phyloP scores from a whole-genome alignment of 805 yeast genomes.

The Saccharomyces mikatae region DNA sequence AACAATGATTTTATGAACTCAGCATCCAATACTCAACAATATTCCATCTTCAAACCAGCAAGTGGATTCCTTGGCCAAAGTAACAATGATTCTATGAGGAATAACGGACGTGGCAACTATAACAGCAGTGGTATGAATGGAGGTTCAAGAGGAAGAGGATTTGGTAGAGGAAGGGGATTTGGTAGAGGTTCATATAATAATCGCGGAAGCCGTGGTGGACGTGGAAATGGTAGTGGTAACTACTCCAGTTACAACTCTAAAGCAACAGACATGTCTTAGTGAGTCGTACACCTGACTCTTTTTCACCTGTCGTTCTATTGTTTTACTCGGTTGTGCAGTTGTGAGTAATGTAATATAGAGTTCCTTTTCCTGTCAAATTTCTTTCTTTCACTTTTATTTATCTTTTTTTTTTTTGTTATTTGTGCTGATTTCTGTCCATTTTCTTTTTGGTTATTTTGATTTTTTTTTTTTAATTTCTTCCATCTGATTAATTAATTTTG shows the following conservation, averaged over 20 bases:
- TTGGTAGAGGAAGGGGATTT: background rate
- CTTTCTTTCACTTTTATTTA: background rate
- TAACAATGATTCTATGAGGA: conserved; percentile 6
- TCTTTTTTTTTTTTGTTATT: background rate
- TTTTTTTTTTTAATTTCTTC: background rate
- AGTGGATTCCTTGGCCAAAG: conserved; percentile 23
- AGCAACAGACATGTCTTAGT: background rate
- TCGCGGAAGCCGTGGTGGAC: conserved; percentile 7
- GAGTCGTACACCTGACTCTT: background rate
- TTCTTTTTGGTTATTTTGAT: background rate
- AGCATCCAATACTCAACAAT: conserved; percentile 9
- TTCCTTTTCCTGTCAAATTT: background rate
- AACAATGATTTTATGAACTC: background rate
- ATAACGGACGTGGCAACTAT: conserved; percentile 15
- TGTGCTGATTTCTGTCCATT: background rate
- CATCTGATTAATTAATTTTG: background rate
- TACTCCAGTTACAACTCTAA: background rate
- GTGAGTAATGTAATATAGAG: background rate
- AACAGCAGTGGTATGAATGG: conserved; percentile 1
- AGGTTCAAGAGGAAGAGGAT: background rate
- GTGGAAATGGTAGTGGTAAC: conserved; percentile 3
- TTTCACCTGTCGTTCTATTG: background rate
- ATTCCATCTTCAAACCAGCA: conserved; percentile 28
- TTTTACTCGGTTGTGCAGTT: background rate
- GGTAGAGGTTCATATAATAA: background rate